A percentile compares a stretch with the other conserved stretches of the same genome.
These are phyloP conservation scores for Galerina marginata DNA, from an alignment of 768 basidiomycete species.

Conservation along the genomic window DNA sequence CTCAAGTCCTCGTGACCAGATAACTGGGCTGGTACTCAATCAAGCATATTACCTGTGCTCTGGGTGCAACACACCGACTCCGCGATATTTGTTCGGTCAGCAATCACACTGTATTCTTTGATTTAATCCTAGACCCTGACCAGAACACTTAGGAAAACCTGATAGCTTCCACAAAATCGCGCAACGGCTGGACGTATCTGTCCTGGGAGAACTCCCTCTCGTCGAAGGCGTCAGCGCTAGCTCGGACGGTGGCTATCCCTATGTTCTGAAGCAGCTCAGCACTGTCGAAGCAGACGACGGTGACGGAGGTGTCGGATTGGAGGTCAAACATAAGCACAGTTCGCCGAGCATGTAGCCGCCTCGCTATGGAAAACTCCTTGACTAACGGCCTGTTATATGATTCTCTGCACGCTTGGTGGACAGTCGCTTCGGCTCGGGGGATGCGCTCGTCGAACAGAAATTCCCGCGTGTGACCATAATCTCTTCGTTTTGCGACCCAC, in stretches of 20 bases:
- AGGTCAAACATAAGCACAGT: conserved; percentile 26
- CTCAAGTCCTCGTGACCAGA: conserved; percentile 47
- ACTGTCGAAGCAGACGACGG: conserved; percentile 22
- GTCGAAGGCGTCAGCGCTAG: conserved; percentile 73
- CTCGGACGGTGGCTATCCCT: conserved; percentile 74
- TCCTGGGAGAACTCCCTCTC: conserved; percentile 85
- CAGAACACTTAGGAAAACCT: conserved; percentile 56
- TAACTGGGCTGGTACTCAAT: conserved; percentile 87
- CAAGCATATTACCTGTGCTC: conserved; percentile 85
- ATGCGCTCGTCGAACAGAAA: too few species aligned
- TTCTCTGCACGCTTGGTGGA: too few species aligned
- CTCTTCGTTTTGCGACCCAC: too few species aligned
- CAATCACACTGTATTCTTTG: background rate
- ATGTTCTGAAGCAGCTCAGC: conserved; percentile 28
- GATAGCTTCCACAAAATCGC: conserved; percentile 67
- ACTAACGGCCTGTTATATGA: background rate
- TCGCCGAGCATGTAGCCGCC: conserved; percentile 22
- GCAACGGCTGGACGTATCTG: conserved; percentile 55
- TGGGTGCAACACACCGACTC: conserved; percentile 61
- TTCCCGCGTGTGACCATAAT: too few species aligned
- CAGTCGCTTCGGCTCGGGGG: too few species aligned
- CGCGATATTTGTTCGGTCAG: conserved; percentile 37
- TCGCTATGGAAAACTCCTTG: conserved; percentile 18
- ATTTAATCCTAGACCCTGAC: conserved; percentile 49
- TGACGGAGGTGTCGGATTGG: conserved; percentile 29